Conservation (phyloP, 768 basidiomycete genomes). For the Leccinum truebloodii region DNA sequence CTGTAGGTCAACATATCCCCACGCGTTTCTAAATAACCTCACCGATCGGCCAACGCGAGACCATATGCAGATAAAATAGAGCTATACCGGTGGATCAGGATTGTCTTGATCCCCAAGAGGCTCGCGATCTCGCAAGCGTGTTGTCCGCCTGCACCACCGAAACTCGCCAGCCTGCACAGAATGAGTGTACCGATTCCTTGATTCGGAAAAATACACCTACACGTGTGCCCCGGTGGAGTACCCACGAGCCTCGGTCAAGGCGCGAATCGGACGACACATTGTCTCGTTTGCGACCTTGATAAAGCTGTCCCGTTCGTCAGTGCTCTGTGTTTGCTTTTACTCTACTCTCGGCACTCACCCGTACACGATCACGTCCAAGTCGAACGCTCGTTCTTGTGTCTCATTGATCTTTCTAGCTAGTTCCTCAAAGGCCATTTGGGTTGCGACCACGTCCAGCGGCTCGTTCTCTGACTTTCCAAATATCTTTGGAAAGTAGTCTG, state of each 20-base stretch:
- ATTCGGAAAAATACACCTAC: slow-evolving; percentile 31
- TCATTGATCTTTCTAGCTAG: slow-evolving; percentile 72
- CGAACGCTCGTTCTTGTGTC: slow-evolving; percentile 55
- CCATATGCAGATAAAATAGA: slow-evolving; percentile 95
- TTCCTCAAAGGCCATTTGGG: slow-evolving; percentile 63
- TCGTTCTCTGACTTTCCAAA: slow-evolving; percentile 91
- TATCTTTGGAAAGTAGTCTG: slow-evolving; percentile 93
- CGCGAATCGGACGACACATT: slow-evolving; percentile 92
- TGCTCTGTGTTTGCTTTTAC: too few species aligned
- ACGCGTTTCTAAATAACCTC: slow-evolving; percentile 10
- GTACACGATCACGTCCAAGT: slow-evolving; percentile 84
- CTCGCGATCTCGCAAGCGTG: slow-evolving; percentile 92
- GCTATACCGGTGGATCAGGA: slow-evolving; percentile 88
- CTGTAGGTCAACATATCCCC: slow-evolving; percentile 1
- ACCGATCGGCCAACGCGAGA: slow-evolving; percentile 84
- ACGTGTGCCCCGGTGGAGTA: slow-evolving; percentile 78
- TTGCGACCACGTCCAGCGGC: slow-evolving; percentile 75
- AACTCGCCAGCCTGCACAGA: slow-evolving; percentile 66
- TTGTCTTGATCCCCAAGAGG: slow-evolving; percentile 82
- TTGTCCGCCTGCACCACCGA: slow-evolving; percentile 90
- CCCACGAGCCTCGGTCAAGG: slow-evolving; percentile 87
- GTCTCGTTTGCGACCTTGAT: slow-evolving; percentile 97
- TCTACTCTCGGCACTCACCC: slow-evolving; percentile 50
- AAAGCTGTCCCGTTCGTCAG: slow-evolving; percentile 52
- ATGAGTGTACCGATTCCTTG: neutral